phyloP scores from a whole-genome alignment of 257 asterid genomes.

The Coffea canephora region DNA sequence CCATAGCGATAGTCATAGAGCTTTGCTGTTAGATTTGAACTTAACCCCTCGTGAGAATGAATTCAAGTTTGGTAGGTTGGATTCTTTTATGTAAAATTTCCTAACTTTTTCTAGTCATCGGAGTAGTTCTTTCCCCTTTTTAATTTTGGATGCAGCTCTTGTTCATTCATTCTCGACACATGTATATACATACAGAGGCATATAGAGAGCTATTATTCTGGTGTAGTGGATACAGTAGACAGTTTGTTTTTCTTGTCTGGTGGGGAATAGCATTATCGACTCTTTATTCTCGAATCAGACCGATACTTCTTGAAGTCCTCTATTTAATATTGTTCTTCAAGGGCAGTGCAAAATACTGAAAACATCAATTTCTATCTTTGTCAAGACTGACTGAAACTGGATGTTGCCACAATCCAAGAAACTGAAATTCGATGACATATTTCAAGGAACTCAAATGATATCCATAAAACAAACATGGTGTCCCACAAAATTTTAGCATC shows the following conservation, averaged over 20 bases:
- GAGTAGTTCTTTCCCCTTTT: not conserved
- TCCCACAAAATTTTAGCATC: not conserved
- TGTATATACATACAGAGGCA: not conserved
- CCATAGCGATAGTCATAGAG: conserved; percentile 8
- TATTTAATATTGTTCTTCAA: not conserved
- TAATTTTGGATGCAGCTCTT: not conserved
- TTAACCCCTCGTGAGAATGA: conserved; percentile 30
- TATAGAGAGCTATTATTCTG: too few relatives aligned
- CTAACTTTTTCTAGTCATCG: too few relatives aligned
- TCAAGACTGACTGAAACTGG: not conserved
- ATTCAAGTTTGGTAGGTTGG: conserved; percentile 10
- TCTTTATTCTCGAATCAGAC: not conserved
- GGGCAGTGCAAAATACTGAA: too few relatives aligned
- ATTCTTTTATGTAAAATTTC: not conserved
- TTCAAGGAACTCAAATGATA: not conserved
- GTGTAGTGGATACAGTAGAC: too few relatives aligned
- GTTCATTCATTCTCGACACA: not conserved
- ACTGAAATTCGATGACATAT: not conserved
- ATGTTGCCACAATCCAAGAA: not conserved
- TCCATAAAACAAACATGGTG: not conserved
- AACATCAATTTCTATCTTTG: not conserved
- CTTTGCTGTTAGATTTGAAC: conserved; percentile 26
- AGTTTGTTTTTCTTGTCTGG: not conserved
- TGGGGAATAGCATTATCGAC: not conserved
- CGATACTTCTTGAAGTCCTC: not conserved